A percentile compares a stretch with the other conserved stretches of the same genome.
These are phyloP conservation scores for Candida railenensis DNA, from an alignment of 805 yeast genomes.

Conservation along the genomic window DNA sequence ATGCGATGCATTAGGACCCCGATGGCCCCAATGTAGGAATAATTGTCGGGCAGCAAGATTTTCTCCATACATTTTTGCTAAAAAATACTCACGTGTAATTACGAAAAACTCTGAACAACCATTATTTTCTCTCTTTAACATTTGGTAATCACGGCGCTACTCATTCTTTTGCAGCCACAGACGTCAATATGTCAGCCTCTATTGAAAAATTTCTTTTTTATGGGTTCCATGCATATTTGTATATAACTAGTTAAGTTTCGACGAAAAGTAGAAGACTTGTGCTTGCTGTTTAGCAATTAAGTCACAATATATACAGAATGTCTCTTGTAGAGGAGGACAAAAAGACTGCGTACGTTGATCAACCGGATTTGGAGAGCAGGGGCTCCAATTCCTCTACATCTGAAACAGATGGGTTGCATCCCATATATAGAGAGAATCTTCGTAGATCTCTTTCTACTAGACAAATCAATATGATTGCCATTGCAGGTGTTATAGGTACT, in stretches of 20 bases:
- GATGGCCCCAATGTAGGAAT: too few species aligned
- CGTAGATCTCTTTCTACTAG: constrained; percentile 23
- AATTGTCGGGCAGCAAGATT: too few species aligned
- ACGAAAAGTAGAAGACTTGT: too few species aligned
- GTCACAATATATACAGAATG: too few species aligned
- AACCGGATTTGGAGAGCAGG: neutral
- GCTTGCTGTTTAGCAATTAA: too few species aligned
- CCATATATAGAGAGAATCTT: constrained; percentile 14
- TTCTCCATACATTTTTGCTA: neutral
- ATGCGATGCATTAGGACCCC: too few species aligned
- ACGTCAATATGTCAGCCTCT: neutral
- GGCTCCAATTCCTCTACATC: too few species aligned
- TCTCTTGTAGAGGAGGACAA: neutral
- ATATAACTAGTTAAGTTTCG: too few species aligned
- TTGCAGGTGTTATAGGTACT: constrained; percentile 37
- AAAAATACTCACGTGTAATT: neutral
- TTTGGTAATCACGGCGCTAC: neutral
- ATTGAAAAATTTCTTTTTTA: too few species aligned
- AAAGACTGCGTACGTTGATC: neutral
- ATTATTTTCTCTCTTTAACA: neutral
- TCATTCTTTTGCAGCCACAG: neutral
- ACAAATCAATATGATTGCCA: constrained; percentile 33
- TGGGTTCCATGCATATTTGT: too few species aligned
- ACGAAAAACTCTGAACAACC: neutral
- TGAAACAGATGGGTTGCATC: too few species aligned